Conservation (phyloP, 1,139 yeast species). For the Yamadazyma sp. region DNA sequence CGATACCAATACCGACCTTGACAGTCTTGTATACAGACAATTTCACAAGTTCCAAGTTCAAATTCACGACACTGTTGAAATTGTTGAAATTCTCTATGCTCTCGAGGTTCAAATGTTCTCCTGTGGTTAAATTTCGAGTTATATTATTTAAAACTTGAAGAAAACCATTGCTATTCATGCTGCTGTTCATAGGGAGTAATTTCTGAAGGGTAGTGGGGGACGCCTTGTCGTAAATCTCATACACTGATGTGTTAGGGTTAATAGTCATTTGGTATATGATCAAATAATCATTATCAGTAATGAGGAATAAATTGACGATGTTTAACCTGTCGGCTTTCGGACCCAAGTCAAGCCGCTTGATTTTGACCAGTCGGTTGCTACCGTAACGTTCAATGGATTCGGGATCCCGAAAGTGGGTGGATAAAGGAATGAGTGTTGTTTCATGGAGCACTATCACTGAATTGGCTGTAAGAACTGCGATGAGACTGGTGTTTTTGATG, state of each 20-base stretch:
- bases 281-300: slow-evolving; percentile 31
- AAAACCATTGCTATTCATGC: slow-evolving; percentile 16
- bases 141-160: slow-evolving; percentile 36
- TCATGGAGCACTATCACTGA: slow-evolving; percentile 31
- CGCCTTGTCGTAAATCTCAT: slow-evolving; percentile 27
- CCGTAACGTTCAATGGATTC: slow-evolving; percentile 41
- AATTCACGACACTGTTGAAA: slow-evolving; percentile 30
- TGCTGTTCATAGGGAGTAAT: slow-evolving; percentile 26
- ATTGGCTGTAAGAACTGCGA: slow-evolving; percentile 31
- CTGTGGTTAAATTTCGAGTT: slow-evolving; percentile 32
- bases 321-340: slow-evolving; percentile 9
- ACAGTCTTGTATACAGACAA: slow-evolving; percentile 33
- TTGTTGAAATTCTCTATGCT: slow-evolving; percentile 41
- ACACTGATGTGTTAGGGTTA: slow-evolving; percentile 31
- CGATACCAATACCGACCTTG: slow-evolving; percentile 35
- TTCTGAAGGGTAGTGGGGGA: slow-evolving; percentile 30
- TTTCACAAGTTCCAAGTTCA: slow-evolving; percentile 28
- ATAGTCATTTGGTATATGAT: slow-evolving; percentile 36
- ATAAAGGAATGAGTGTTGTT: slow-evolving; percentile 34
- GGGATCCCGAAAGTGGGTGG: slow-evolving; percentile 28
- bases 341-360: slow-evolving; percentile 17
- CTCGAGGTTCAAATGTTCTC: slow-evolving; percentile 29
- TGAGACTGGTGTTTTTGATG: slow-evolving; percentile 35
- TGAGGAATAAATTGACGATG: slow-evolving; percentile 33
- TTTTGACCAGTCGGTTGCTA: slow-evolving; percentile 22